Evolutionary conservation across 495 filamentous ascomycete species (phyloP).

Genomic region (Daldinia loculata): DNA sequence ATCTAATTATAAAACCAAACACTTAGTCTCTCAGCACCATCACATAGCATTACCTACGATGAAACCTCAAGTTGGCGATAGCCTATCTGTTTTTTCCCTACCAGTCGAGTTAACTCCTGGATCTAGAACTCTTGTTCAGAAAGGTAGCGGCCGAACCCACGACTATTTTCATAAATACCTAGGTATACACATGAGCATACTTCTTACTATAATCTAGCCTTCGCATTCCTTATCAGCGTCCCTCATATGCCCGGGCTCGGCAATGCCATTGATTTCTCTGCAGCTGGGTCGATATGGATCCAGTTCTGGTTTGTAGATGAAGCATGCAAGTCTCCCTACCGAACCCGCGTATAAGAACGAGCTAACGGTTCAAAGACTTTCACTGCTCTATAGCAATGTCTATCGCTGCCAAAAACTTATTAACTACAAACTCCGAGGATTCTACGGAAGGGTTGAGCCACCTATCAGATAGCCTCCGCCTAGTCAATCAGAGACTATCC

Average conservation of each 20-base stretch:
- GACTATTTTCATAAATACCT: background rate
- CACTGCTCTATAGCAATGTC: background rate
- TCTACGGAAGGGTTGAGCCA: background rate
- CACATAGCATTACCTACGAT: background rate
- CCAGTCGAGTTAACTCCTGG: background rate
- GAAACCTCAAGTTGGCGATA: background rate
- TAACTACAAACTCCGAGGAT: background rate
- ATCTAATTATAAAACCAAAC: background rate
- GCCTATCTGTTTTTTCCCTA: background rate
- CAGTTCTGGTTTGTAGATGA: conserved; percentile 1
- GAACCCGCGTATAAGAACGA: background rate
- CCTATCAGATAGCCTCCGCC: background rate
- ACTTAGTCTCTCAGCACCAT: background rate
- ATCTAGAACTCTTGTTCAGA: background rate
- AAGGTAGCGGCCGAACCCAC: background rate
- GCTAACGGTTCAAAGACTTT: background rate
- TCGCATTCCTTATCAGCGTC: background rate
- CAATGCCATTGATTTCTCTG: background rate
- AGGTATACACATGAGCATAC: background rate
- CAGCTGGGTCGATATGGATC: background rate
- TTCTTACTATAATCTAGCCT: background rate
- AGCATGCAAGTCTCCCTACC: background rate
- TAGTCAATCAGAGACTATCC: background rate
- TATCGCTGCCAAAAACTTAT: background rate
- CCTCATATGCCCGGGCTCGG: background rate